phyloP scores from a whole-genome alignment of 768 basidiomycete genomes.

The Rubroboletus pulcherrimus region DNA sequence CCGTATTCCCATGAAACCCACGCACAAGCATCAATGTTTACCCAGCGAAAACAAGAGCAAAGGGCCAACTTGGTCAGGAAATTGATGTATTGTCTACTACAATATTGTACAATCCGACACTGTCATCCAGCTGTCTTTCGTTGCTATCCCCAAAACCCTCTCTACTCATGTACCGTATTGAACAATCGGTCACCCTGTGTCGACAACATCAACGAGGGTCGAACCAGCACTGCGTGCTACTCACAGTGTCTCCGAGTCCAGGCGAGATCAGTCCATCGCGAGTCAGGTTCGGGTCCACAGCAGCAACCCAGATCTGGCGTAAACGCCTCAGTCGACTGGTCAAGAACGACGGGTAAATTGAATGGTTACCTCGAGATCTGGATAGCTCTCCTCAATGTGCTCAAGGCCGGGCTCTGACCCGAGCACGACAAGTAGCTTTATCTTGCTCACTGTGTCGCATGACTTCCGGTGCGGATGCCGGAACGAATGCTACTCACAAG shows the following conservation, averaged over 20 bases:
- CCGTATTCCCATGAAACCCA: too few relatives aligned
- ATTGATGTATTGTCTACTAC: not conserved
- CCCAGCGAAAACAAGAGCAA: too few relatives aligned
- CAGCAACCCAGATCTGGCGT: slow-evolving; percentile 79
- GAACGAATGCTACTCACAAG: slow-evolving; percentile 40
- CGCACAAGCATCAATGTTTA: not conserved
- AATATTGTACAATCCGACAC: not conserved
- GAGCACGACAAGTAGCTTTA: slow-evolving; percentile 81
- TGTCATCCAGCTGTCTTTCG: not conserved
- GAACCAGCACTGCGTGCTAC: slow-evolving; percentile 24
- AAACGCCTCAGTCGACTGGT: not conserved
- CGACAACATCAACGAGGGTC: not conserved
- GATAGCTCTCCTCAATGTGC: slow-evolving; percentile 61
- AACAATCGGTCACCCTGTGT: slow-evolving; percentile 80
- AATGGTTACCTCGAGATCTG: slow-evolving; percentile 68
- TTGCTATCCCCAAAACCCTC: not conserved
- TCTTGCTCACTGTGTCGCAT: slow-evolving; percentile 47
- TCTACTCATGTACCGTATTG: slow-evolving; percentile 55
- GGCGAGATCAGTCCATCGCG: slow-evolving; percentile 78
- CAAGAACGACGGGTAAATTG: not conserved
- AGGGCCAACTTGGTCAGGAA: not conserved
- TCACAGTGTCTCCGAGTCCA: slow-evolving; percentile 85
- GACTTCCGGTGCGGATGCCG: not conserved
- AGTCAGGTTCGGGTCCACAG: slow-evolving; percentile 72
- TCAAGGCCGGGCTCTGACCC: slow-evolving; percentile 73